Conservation (phyloP, 495 filamentous ascomycete genomes). For the Penicillium paxilli region DNA sequence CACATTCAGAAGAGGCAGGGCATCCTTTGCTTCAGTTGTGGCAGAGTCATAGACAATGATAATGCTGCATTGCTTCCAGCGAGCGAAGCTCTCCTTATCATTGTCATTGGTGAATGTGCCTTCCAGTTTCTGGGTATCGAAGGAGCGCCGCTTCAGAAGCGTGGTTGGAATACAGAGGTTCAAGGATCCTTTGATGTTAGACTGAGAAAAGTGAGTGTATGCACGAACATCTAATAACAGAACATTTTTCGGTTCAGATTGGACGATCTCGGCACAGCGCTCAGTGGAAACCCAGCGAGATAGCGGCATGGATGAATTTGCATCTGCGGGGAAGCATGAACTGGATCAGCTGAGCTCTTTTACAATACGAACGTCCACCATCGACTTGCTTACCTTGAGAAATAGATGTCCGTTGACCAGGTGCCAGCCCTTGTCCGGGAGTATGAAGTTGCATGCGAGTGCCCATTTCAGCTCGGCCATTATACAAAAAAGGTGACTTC, state of each 20-base stretch:
- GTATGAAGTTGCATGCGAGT: conserved; percentile 1
- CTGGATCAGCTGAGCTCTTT: too few relatives aligned
- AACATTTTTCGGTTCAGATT: conserved; percentile 52
- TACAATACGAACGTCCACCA: too few relatives aligned
- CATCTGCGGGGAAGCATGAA: too few relatives aligned
- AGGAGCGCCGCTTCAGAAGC: conserved; percentile 84
- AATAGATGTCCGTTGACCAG: background rate
- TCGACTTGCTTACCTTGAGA: conserved; percentile 11
- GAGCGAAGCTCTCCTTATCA: conserved; percentile 72
- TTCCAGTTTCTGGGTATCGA: conserved; percentile 85
- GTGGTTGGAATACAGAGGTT: conserved; percentile 97
- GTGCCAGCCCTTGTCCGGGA: background rate
- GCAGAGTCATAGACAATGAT: conserved; percentile 86
- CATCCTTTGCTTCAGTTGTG: conserved; percentile 76
- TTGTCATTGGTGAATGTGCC: conserved; percentile 79
- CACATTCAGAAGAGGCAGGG: conserved; percentile 73
- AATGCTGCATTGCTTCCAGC: conserved; percentile 70
- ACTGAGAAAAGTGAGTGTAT: conserved; percentile 74
- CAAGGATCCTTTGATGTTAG: conserved; percentile 73
- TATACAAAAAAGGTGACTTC: background rate
- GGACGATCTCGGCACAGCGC: conserved; percentile 67
- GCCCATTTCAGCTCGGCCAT: background rate
- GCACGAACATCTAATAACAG: conserved; percentile 89
- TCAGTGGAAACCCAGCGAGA: conserved; percentile 59
- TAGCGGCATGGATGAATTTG: background rate